Evolutionary conservation across 164 flowering plant species (phyloP).

Genomic region (Vitis rotundifolia): DNA sequence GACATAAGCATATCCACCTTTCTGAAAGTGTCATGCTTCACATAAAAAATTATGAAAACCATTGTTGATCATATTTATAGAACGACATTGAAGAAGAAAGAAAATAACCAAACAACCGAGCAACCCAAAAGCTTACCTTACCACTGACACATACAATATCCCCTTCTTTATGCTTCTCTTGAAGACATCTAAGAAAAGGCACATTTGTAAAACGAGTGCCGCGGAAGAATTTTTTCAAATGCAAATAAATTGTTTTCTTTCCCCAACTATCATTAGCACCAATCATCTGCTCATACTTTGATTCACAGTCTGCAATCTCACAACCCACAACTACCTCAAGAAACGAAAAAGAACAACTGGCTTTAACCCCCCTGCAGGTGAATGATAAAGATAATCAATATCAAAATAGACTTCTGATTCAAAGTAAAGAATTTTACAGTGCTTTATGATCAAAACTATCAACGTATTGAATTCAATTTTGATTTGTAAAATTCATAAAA

Average conservation of each 20-base stretch:
- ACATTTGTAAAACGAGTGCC: constrained; percentile 76
- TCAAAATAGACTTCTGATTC: neutral
- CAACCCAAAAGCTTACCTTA: constrained; percentile 53
- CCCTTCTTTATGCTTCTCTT: constrained; percentile 72
- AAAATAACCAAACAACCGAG: neutral
- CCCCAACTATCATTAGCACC: constrained; percentile 23
- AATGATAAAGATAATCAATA: neutral
- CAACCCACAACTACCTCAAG: constrained; percentile 84
- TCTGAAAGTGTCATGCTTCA: neutral
- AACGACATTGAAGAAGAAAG: neutral
- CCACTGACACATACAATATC: constrained; percentile 88
- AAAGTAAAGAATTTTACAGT: too few species aligned
- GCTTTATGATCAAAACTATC: too few species aligned
- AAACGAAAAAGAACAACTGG: constrained; percentile 67
- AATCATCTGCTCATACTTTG: constrained; percentile 25
- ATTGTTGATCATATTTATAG: too few species aligned
- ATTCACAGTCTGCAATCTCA: constrained; percentile 45
- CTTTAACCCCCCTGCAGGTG: constrained; percentile 70
- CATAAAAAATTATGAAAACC: neutral
- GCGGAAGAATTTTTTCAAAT: constrained; percentile 81
- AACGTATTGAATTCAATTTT: too few species aligned
- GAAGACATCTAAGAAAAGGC: constrained; percentile 61
- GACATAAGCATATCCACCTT: neutral
- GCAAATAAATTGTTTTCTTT: constrained; percentile 62
- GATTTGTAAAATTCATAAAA: too few species aligned